These are phyloP conservation scores for Pseudocercospora vitis DNA, from an alignment of 2,329 filamentous ascomycete species.

Conservation along the genomic window DNA sequence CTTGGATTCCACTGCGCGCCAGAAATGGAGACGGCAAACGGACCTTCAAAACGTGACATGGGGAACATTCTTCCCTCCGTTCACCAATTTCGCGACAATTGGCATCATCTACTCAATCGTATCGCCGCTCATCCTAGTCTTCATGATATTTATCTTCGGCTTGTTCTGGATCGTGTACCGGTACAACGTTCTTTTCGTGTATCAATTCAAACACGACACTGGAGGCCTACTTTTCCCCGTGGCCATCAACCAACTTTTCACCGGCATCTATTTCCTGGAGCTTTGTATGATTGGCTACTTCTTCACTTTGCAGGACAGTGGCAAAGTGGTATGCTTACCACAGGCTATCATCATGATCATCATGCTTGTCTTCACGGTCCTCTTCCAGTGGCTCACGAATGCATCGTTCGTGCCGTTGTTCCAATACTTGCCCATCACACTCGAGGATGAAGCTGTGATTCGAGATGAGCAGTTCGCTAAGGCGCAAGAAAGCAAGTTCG, in stretches of 20 bases:
- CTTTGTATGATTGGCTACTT: constrained; percentile 86
- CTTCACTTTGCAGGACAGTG: constrained; percentile 65
- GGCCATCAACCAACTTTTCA: constrained; percentile 94
- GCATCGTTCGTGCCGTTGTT: constrained; percentile 80
- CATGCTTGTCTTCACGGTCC: constrained; percentile 64
- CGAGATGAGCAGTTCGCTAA: constrained; percentile 85
- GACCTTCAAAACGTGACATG: constrained; percentile 75
- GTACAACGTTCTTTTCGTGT: constrained; percentile 97
- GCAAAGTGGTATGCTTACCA: constrained; percentile 62
- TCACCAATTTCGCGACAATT: constrained; percentile 95
- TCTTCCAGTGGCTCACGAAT: constrained; percentile 82
- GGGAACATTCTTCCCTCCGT: constrained; percentile 93
- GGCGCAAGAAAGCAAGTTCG: constrained; percentile 51
- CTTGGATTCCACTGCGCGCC: constrained; percentile 74
- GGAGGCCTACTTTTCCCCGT: constrained; percentile 88
- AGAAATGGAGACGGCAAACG: constrained; percentile 85
- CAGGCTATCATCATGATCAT: constrained; percentile 87
- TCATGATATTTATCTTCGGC: constrained; percentile 88
- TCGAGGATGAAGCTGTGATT: constrained; percentile 92
- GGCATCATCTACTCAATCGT: constrained; percentile 82
- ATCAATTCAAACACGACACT: constrained; percentile 83
- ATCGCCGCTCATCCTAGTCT: constrained; percentile 84
- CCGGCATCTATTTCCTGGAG: constrained; percentile 92
- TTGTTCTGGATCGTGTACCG: constrained; percentile 92
- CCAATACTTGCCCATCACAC: constrained; percentile 85